Base-by-base conservation (phyloP, 805 yeast genomes). In the Ogataea pini region DNA sequence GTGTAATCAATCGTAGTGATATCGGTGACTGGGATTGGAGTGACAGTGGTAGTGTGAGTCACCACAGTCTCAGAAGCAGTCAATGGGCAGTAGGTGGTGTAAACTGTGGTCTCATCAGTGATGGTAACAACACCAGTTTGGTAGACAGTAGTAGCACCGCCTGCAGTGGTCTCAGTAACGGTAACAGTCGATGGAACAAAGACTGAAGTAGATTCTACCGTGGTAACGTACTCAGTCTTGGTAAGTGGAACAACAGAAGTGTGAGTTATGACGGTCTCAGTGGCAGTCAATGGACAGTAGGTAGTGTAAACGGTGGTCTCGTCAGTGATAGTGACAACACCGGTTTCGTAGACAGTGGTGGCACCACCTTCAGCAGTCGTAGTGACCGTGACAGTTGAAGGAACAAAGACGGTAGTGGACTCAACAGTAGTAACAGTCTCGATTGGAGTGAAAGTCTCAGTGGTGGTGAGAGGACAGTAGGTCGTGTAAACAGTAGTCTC, bases 401-500 rank as follows among this genome's bases (percentile, higher is more conserved):
- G 52, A 24, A 45, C 51, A 29, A 48, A 39, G 24, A 50, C 49
- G 27, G 44, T 49, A 7, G 52, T 44, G 25, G 43, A 47, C 29
- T 38, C 39, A 29, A 24, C 14, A 14, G 51, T 50, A 39, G 51
- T 47, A 28, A 47, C 45, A 22, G 48, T 44, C 18, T 41, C 48
- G 48, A 52, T 54, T 47, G 60, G 57, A 42, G 51, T 51, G 45
- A 40, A 48, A 31, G 58, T 52, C n/a, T 19, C 56, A 28, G 55
- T 46, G 36, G 58, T 44, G 43, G 57, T 56, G 25, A 56, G 47
- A 52, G 72, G 71, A 54, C 72, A 67, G 64, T 63, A 69, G 39
- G 77, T 71, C 46, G 67, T 64, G 56, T 52, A 52, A 37, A 55
- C 59, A 19, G 59, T 55, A 22, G 56, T 52, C 46, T 44, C 59